Conservation (phyloP, 2,329 filamentous ascomycete genomes). For the Trichoderma polysporum region DNA sequence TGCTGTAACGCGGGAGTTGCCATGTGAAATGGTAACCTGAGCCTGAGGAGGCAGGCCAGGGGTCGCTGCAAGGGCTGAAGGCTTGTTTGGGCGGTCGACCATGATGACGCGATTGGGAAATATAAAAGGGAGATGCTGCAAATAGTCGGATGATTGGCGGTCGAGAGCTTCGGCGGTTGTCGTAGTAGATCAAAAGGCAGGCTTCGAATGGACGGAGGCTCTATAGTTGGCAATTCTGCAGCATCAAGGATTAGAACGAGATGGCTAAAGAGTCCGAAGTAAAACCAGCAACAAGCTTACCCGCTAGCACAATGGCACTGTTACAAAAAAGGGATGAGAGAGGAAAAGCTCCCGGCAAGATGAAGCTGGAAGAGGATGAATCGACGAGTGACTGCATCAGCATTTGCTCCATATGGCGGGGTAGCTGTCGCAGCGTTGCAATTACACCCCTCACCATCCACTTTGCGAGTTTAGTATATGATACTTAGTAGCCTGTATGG, state of each 20-base stretch:
- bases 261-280: background rate
- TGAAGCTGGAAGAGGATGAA: constrained; percentile 6
- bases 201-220: background rate
- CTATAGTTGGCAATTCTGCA: background rate
- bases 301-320: background rate
- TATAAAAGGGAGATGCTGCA: too few relatives aligned
- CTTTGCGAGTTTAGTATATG: background rate
- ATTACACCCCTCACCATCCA: background rate
- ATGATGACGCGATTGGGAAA: constrained; percentile 39
- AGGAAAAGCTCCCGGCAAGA: background rate
- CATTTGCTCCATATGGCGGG: constrained; percentile 22
- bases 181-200: background rate
- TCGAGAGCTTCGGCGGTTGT: background rate
- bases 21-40: constrained; percentile 71
- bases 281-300: background rate
- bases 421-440: constrained; percentile 18
- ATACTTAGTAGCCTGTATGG: background rate
- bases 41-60: constrained; percentile 73
- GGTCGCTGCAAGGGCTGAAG: constrained; percentile 71
- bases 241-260: background rate
- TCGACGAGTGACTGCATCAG: constrained; percentile 8
- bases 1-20: constrained; percentile 72
- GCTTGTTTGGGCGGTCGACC: constrained; percentile 86
- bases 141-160: background rate
- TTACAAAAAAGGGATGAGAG: background rate